These are phyloP conservation scores for Davidsoniella australis DNA, from an alignment of 2,329 filamentous ascomycete genomes.

Conservation along the genomic window DNA sequence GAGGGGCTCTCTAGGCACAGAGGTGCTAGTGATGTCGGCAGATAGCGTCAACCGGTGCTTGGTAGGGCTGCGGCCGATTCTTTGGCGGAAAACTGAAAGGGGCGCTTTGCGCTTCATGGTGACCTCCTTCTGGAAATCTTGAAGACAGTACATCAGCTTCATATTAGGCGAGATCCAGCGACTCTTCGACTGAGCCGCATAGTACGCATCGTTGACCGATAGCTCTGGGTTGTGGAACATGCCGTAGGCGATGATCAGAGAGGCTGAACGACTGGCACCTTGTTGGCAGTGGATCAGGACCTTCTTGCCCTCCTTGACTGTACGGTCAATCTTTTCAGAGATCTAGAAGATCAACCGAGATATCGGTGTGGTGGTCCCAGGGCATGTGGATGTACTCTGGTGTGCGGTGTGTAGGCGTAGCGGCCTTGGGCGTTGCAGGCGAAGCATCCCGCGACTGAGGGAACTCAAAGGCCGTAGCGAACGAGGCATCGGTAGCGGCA, in stretches of 20 bases:
- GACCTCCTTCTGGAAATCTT: constrained; percentile 58
- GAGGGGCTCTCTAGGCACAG: constrained; percentile 34
- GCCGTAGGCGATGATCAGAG: constrained; percentile 72
- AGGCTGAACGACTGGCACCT: constrained; percentile 69
- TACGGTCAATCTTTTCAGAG: constrained; percentile 61
- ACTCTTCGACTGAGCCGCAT: constrained; percentile 63
- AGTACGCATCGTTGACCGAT: constrained; percentile 69
- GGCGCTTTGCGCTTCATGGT: constrained; percentile 30
- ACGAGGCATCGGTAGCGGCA: constrained; percentile 36
- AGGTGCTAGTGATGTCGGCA: constrained; percentile 36
- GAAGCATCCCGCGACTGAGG: constrained; percentile 20
- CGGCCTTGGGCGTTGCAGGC: constrained; percentile 39
- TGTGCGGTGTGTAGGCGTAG: constrained; percentile 23
- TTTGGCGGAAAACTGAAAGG: constrained; percentile 30
- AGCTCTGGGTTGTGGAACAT: constrained; percentile 61
- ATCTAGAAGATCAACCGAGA: constrained; percentile 56
- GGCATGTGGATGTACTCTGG: constrained; percentile 78
- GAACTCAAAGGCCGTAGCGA: constrained; percentile 19
- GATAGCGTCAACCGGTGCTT: constrained; percentile 45
- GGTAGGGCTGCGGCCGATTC: constrained; percentile 35
- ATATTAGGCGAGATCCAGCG: constrained; percentile 85
- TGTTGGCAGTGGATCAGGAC: constrained; percentile 76
- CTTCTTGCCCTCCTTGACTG: constrained; percentile 55
- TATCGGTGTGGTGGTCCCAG: constrained; percentile 81
- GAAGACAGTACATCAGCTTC: constrained; percentile 78